Base-by-base conservation (phyloP, 768 basidiomycete genomes). In the Coprinopsis strossmayeri region DNA sequence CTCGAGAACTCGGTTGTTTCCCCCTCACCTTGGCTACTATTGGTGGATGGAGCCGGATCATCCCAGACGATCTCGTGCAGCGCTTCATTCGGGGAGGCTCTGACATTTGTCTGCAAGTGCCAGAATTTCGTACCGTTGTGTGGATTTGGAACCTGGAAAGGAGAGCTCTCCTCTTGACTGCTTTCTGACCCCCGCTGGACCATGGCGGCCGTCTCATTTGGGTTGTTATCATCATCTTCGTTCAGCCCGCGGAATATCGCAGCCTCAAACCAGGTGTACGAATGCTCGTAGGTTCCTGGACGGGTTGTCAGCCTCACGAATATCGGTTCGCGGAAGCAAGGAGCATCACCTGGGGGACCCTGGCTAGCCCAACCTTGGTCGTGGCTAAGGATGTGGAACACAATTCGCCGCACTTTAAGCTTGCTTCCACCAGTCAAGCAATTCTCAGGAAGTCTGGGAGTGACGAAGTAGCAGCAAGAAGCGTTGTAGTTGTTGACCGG, bases 361-460 rank as follows among this genome's bases (percentile, higher is more conserved):
- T n/a, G n/a, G n/a, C n/a, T n/a, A n/a, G n/a, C 61, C 65, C 64
- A 67, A 5, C 65, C 66, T 56, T 68, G 66, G 49, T 68, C 67
- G 39, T 53, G 55, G 43, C 61, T 61, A 27, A 40, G 38, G 10
- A 56, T 47, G 15, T 41, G 45, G 28, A 63, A 61, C 26, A 41
- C 45, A 2, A 64, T 53, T 23, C 38, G 41, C 37, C 52, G 58
- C 11, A 61, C 46, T 17, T 34, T 44, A 9, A 51, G 27, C 20
- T 39, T 21, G 18, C 32, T 44, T 23, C 38, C 44, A 3, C 27
- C 12, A 13, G 43, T 18, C n/a, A 18, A 23, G 34, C 37, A 45
- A 34, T 32, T n/a, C 5, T 38, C 32, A 4, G 45, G 18, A 15
- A 50, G 48, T 26, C 50, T 46, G 25, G 57, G 55, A 18, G 57